These are phyloP conservation scores for Neurospora sp. DNA, from an alignment of 495 filamentous ascomycete species.

Conservation along the genomic window DNA sequence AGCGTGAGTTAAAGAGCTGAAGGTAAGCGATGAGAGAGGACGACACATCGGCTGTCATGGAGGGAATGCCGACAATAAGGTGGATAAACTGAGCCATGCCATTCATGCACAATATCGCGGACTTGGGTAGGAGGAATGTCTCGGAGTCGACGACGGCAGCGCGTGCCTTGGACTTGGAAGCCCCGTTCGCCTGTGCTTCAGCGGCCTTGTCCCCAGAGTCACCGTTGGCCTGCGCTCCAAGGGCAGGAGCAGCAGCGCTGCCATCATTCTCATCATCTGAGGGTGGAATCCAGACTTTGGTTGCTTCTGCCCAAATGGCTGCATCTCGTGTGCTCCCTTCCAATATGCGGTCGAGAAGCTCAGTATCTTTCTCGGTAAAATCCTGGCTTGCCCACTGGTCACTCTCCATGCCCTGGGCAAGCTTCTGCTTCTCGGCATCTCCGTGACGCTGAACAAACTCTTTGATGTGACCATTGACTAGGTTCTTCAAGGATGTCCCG, in stretches of 20 bases:
- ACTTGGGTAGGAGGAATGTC: conserved; percentile 75
- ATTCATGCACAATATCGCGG: conserved; percentile 64
- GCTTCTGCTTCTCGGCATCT: conserved; percentile 63
- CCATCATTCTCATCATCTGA: conserved; percentile 25
- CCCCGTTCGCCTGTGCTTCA: conserved; percentile 38
- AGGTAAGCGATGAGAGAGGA: conserved; percentile 53
- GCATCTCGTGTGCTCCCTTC: conserved; percentile 73
- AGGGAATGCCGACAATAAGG: conserved; percentile 74
- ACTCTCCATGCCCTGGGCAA: conserved; percentile 77
- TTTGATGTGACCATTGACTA: conserved; percentile 84
- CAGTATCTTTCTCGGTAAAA: conserved; percentile 58
- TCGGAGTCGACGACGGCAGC: conserved; percentile 76
- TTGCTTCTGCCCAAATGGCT: conserved; percentile 57
- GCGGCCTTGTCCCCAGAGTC: conserved; percentile 7
- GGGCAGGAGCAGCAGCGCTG: not conserved
- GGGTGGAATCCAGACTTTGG: conserved; percentile 59
- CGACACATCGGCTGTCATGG: conserved; percentile 76
- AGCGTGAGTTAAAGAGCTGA: conserved; percentile 87
- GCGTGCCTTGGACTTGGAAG: conserved; percentile 54
- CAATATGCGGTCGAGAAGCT: conserved; percentile 56
- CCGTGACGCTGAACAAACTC: conserved; percentile 74
- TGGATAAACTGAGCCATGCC: conserved; percentile 75
- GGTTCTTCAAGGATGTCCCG: conserved; percentile 71
- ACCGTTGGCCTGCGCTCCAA: conserved; percentile 14
- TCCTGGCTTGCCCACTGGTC: conserved; percentile 88